Conservation (phyloP, 169 alveolate genomes). For the Plasmodium yoelii region DNA sequence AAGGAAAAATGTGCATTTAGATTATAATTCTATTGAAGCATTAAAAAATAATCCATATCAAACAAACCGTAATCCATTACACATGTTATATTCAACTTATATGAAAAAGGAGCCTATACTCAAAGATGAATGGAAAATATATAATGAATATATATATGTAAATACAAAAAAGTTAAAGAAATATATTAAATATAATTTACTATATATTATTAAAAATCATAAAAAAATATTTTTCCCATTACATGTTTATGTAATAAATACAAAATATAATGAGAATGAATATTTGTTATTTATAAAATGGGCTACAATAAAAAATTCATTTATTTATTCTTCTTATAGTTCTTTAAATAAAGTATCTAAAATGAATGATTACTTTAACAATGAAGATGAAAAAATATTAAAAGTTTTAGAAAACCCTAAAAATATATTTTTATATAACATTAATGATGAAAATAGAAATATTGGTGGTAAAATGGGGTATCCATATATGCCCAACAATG, state of each 20-base stretch:
- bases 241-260: conserved; percentile 73
- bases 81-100: conserved; percentile 28
- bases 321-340: conserved; percentile 62
- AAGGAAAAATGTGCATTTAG: conserved; percentile 68
- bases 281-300: conserved; percentile 71
- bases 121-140: conserved; percentile 73
- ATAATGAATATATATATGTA: conserved; percentile 65
- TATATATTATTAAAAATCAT: conserved; percentile 70
- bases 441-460: conserved; percentile 37
- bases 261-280: conserved; percentile 48
- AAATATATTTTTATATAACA: conserved; percentile 59
- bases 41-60: conserved; percentile 24
- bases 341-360: conserved; percentile 61
- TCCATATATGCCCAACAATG: background rate
- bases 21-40: conserved; percentile 39
- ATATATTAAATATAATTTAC: conserved; percentile 43
- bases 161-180: conserved; percentile 47
- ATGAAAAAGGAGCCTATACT: conserved; percentile 39
- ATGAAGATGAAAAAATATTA: conserved; percentile 48
- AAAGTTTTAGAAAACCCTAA: conserved; percentile 64
- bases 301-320: conserved; percentile 70
- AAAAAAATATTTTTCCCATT: conserved; percentile 57
- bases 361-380: conserved; percentile 66
- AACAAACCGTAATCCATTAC: conserved; percentile 1
- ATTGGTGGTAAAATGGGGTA: conserved; percentile 33